These are phyloP conservation scores for Echeveria elegans DNA, from an alignment of 164 flowering plant genomes.

Conservation along the genomic window DNA sequence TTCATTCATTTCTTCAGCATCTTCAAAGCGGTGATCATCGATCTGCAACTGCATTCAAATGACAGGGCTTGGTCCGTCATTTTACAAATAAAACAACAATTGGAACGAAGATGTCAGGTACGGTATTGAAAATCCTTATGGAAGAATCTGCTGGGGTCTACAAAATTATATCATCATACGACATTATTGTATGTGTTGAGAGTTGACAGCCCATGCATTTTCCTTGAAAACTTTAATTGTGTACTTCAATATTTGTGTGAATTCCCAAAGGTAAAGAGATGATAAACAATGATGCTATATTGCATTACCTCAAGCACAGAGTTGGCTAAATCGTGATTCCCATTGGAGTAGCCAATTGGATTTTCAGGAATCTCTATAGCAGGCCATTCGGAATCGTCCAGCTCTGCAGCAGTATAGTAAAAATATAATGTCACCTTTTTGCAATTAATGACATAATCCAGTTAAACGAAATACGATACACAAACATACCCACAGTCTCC, in stretches of 20 bases:
- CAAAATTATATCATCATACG: too few relatives aligned
- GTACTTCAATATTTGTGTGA: too few relatives aligned
- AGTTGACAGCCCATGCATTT: neutral
- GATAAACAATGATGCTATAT: neutral
- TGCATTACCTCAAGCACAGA: constrained; percentile 57
- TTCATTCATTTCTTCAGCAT: constrained; percentile 73
- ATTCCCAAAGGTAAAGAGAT: neutral
- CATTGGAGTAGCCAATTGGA: constrained; percentile 77
- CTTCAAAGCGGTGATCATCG: constrained; percentile 73
- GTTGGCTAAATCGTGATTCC: constrained; percentile 61
- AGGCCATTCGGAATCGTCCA: constrained; percentile 45
- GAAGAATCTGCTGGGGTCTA: neutral
- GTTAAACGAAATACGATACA: neutral
- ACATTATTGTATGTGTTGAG: neutral
- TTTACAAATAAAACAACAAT: neutral
- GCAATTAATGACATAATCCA: neutral
- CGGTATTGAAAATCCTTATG: neutral
- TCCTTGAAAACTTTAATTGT: too few relatives aligned
- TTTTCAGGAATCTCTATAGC: constrained; percentile 28
- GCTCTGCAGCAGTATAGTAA: constrained; percentile 21
- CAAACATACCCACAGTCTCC: constrained; percentile 24
- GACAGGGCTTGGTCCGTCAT: neutral
- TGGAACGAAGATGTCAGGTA: neutral
- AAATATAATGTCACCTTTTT: neutral
- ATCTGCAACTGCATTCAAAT: constrained; percentile 61